Conservation (phyloP, 345 rosid species). For the Jatropha curcas region DNA sequence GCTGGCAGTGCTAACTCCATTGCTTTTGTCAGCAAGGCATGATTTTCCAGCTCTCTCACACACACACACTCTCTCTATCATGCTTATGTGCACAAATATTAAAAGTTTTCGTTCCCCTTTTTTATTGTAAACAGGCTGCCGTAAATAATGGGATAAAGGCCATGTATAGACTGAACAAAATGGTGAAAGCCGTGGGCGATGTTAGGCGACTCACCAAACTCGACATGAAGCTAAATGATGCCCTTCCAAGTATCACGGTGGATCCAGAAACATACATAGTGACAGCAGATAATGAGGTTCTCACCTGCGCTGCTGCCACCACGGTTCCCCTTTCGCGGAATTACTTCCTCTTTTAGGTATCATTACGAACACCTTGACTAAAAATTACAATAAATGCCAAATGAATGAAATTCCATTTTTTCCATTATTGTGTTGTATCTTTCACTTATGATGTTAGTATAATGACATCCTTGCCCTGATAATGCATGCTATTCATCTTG, state of each 20-base stretch:
- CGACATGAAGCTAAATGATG: constrained; percentile 90
- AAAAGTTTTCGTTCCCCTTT: background rate
- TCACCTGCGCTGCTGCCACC: constrained; percentile 67
- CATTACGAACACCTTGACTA: background rate
- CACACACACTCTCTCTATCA: constrained; percentile 5
- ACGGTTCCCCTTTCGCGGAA: constrained; percentile 83
- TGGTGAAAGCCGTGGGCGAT: constrained; percentile 72
- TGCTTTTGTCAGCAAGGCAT: constrained; percentile 94
- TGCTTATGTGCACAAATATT: background rate
- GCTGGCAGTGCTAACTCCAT: constrained; percentile 84
- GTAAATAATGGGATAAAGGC: constrained; percentile 52
- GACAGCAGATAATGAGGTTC: constrained; percentile 59
- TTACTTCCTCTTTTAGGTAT: constrained; percentile 73
- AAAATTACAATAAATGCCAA: background rate
- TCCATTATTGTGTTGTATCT: background rate
- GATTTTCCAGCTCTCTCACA: background rate
- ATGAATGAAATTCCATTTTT: background rate
- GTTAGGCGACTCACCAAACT: constrained; percentile 71
- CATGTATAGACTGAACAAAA: constrained; percentile 64
- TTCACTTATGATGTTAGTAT: background rate
- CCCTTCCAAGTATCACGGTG: constrained; percentile 72
- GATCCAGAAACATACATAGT: constrained; percentile 87
- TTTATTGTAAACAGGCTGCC: constrained; percentile 51
- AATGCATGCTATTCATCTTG: too few species aligned
- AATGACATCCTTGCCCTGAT: background rate